Conservation (phyloP, 192 early-diverging fungal species). For the Coemansia sp. region DNA sequence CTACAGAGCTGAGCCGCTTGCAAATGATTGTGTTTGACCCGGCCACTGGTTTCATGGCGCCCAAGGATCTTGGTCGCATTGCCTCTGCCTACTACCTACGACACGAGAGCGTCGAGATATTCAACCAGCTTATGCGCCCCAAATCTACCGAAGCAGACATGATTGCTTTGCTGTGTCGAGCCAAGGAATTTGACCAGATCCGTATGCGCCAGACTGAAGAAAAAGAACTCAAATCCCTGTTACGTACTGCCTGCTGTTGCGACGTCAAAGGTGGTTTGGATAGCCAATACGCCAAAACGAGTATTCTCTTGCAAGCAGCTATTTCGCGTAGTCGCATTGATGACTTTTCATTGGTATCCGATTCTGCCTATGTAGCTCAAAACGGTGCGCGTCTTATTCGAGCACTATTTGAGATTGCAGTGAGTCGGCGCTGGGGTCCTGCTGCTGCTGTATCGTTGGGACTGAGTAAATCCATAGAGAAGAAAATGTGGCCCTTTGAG, state of each 20-base stretch:
- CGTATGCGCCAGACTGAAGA: conserved; percentile 87
- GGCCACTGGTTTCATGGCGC: conserved; percentile 73
- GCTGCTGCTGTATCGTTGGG: conserved; percentile 69
- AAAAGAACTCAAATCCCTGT: conserved; percentile 67
- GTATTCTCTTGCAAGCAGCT: conserved; percentile 86
- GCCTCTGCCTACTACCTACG: conserved; percentile 91
- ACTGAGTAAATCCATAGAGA: conserved; percentile 85
- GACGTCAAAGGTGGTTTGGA: conserved; percentile 84
- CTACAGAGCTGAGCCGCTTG: conserved; percentile 66
- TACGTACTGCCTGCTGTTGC: conserved; percentile 74
- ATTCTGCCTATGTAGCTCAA: conserved; percentile 90
- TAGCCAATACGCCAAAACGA: conserved; percentile 86
- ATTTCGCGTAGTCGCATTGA: conserved; percentile 76
- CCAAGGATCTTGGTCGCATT: conserved; percentile 92
- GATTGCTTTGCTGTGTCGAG: conserved; percentile 79
- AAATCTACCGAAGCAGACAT: conserved; percentile 94
- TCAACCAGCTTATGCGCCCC: conserved; percentile 81
- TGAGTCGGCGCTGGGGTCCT: conserved; percentile 89
- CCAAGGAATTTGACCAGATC: conserved; percentile 93
- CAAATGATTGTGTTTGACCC: conserved; percentile 95
- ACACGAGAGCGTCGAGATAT: conserved; percentile 80
- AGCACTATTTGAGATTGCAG: conserved; percentile 92
- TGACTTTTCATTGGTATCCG: conserved; percentile 94
- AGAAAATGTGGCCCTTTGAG: conserved; percentile 89
- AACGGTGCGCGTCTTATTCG: conserved; percentile 90